Conservation (phyloP, 306 rosid genomes). For the Citrullus colocynthis region DNA sequence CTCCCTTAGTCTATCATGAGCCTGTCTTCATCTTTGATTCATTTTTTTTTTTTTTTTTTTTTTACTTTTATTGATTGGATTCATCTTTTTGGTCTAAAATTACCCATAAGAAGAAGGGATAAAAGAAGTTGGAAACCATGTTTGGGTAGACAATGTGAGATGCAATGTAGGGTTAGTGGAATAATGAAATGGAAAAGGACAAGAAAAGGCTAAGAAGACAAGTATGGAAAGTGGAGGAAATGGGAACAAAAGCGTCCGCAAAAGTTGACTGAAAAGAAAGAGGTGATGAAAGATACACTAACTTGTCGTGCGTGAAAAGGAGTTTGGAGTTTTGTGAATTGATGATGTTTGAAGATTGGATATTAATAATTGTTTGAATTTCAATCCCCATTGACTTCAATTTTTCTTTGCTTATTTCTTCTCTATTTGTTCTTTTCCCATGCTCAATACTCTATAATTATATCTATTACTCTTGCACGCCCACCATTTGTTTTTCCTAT, state of each 20-base stretch:
- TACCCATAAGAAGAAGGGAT: too few relatives aligned
- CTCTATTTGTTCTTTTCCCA: not conserved
- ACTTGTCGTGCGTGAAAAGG: not conserved
- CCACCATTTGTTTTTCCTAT: not conserved
- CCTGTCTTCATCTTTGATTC: too few relatives aligned
- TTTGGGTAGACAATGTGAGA: too few relatives aligned
- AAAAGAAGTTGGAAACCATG: too few relatives aligned
- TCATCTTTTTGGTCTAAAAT: too few relatives aligned
- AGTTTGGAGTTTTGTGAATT: not conserved
- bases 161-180: not conserved
- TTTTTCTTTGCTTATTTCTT: not conserved
- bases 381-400: not conserved
- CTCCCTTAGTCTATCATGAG: too few relatives aligned
- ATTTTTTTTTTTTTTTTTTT: too few relatives aligned
- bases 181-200: not conserved
- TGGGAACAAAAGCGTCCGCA: constrained; percentile 1
- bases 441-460: too few relatives aligned
- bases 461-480: not conserved
- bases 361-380: not conserved
- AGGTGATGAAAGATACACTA: not conserved
- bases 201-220: not conserved
- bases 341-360: not conserved
- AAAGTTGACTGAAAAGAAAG: not conserved
- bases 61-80: too few relatives aligned
- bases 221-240: not conserved